Percentiles rank a stretch among this genome's conserved stretches.
These are phyloP conservation scores for Debaryomyces psychrophilus DNA, from an alignment of 1,139 yeast genomes.

Conservation along the genomic window DNA sequence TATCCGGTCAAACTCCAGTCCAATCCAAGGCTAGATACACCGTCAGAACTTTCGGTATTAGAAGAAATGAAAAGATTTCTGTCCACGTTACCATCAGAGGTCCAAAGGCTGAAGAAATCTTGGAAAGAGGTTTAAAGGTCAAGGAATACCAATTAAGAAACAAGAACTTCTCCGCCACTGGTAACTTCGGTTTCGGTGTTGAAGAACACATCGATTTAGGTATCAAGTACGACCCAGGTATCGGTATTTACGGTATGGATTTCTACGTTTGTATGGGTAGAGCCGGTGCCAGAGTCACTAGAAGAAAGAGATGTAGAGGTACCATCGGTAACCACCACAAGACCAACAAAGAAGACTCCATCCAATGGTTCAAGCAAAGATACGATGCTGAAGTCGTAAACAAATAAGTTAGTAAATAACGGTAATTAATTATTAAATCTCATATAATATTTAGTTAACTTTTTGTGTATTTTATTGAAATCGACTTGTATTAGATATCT, in stretches of 20 bases:
- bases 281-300: slow-evolving; percentile 98
- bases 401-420: slow-evolving; percentile 52
- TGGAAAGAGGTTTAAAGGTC: slow-evolving; percentile 99
- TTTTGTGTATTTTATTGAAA: slow-evolving; percentile 14
- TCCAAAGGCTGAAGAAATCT: slow-evolving; percentile 99
- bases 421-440: slow-evolving; percentile 3
- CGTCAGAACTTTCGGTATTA: slow-evolving; percentile 99
- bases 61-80: slow-evolving; percentile 99
- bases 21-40: slow-evolving; percentile 99
- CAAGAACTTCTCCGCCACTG: slow-evolving; percentile 96
- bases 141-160: slow-evolving; percentile 96
- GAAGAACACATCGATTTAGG: slow-evolving; percentile 99
- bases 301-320: slow-evolving; percentile 97
- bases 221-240: slow-evolving; percentile 99
- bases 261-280: slow-evolving; percentile 99
- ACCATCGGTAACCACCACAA: slow-evolving; percentile 91
- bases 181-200: slow-evolving; percentile 99
- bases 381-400: slow-evolving; percentile 97
- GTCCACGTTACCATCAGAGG: slow-evolving; percentile 99
- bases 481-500: slow-evolving; percentile 11
- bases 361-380: slow-evolving; percentile 99
- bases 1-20: slow-evolving; percentile 99
- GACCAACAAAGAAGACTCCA: slow-evolving; percentile 91
- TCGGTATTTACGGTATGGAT: slow-evolving; percentile 99
- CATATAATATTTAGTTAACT: slow-evolving; percentile 11